Conservation (phyloP, 1,284 basidiomycete species). For the Trametes polyzona region DNA sequence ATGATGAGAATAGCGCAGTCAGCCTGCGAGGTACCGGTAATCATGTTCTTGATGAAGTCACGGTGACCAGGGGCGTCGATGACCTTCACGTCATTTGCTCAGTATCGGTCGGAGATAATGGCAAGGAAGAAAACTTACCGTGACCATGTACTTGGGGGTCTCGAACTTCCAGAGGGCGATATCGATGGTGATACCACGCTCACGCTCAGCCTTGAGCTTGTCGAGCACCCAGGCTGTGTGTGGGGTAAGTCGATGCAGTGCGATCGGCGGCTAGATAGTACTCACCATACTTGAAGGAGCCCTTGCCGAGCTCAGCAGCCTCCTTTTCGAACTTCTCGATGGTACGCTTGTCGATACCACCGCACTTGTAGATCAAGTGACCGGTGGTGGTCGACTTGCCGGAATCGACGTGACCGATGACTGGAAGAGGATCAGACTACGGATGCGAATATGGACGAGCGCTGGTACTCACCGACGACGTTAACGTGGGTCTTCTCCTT, state of each 20-base stretch:
- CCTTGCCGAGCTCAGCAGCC: slow-evolving; percentile 99
- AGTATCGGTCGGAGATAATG: not conserved
- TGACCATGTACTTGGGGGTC: slow-evolving; percentile 91
- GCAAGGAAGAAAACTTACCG: slow-evolving; percentile 54
- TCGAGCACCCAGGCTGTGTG: slow-evolving; percentile 95
- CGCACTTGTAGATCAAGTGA: slow-evolving; percentile 99
- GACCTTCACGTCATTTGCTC: slow-evolving; percentile 54
- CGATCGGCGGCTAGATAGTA: slow-evolving; percentile 26
- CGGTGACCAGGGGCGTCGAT: slow-evolving; percentile 99
- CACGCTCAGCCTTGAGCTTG: slow-evolving; percentile 99
- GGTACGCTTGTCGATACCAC: slow-evolving; percentile 99
- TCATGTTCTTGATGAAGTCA: slow-evolving; percentile 99
- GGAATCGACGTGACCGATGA: slow-evolving; percentile 97
- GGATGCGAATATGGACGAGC: not conserved
- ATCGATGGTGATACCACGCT: slow-evolving; percentile 99
- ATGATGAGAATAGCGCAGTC: slow-evolving; percentile 99
- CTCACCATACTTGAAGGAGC: slow-evolving; percentile 98
- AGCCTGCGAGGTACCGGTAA: slow-evolving; percentile 99
- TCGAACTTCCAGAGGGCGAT: slow-evolving; percentile 99
- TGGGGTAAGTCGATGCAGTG: slow-evolving; percentile 23
- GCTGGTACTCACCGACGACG: slow-evolving; percentile 77
- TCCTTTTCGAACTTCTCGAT: slow-evolving; percentile 99
- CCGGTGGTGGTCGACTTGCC: slow-evolving; percentile 99
- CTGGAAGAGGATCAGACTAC: slow-evolving; percentile 44
- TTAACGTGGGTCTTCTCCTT: slow-evolving; percentile 90